Conservation (phyloP, 306 rosid species). For the Quillaja saponaria region DNA sequence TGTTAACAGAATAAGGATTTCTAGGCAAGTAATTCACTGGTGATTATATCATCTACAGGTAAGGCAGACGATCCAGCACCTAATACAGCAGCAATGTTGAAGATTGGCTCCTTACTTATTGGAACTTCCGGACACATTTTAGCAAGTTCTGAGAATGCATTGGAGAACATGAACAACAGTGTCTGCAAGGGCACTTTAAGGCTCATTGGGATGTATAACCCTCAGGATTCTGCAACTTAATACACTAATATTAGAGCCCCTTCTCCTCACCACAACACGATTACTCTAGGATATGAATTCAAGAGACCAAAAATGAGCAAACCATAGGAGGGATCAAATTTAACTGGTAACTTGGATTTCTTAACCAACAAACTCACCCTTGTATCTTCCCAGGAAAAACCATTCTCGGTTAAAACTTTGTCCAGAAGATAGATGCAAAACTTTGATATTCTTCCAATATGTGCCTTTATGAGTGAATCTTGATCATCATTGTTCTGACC, state of each 20-base stretch:
- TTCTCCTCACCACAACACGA: constrained; percentile 13
- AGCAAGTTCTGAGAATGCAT: constrained; percentile 59
- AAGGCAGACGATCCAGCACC: constrained; percentile 69
- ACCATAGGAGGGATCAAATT: constrained; percentile 16
- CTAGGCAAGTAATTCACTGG: constrained; percentile 77
- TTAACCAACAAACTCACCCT: constrained; percentile 52
- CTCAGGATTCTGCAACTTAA: constrained; percentile 65
- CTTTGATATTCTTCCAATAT: constrained; percentile 59
- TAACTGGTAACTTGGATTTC: constrained; percentile 7
- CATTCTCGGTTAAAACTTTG: constrained; percentile 45
- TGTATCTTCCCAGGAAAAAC: constrained; percentile 72
- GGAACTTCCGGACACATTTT: constrained; percentile 38
- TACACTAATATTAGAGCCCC: background rate
- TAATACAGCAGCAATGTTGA: constrained; percentile 84
- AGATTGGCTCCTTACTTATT: constrained; percentile 54
- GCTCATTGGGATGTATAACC: constrained; percentile 61
- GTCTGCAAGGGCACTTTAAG: constrained; percentile 52
- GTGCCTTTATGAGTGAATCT: constrained; percentile 37
- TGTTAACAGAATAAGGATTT: constrained; percentile 41
- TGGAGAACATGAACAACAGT: constrained; percentile 49
- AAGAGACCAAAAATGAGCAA: constrained; percentile 7
- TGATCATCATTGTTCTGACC: constrained; percentile 36
- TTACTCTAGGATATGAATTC: background rate
- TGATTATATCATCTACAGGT: constrained; percentile 60
- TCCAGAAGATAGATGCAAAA: constrained; percentile 78